Evolutionary conservation across 1,139 yeast species (phyloP).

Genomic region (Eremothecium sinecaudum): DNA sequence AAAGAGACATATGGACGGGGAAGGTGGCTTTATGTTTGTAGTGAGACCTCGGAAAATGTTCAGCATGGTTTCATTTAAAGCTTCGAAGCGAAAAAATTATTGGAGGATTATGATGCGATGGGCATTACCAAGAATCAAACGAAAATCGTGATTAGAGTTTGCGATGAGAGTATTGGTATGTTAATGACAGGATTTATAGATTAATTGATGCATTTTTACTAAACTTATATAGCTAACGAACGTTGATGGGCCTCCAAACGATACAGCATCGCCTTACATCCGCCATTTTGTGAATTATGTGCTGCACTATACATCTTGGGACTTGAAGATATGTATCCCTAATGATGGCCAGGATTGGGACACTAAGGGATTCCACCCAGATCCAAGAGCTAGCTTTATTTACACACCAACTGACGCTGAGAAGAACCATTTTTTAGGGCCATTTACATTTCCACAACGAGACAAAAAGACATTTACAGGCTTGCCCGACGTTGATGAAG

Average conservation of each 20-base stretch:
- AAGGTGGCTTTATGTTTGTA: no score
- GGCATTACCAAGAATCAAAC: no score
- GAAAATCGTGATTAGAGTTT: no score
- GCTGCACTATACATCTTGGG: slow-evolving; percentile 61
- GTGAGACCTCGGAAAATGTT: not conserved
- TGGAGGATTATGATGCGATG: no score
- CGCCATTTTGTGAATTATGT: slow-evolving; percentile 72
- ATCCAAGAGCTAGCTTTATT: slow-evolving; percentile 57
- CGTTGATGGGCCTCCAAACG: slow-evolving; percentile 92
- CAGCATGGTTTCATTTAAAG: no score
- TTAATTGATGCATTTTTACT: no score
- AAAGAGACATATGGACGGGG: slow-evolving; percentile 74
- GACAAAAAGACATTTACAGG: slow-evolving; percentile 7
- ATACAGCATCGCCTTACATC: slow-evolving; percentile 73
- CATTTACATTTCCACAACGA: slow-evolving; percentile 44
- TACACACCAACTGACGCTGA: slow-evolving; percentile 41
- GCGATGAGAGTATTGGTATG: slow-evolving; percentile 2
- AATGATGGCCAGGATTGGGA: slow-evolving; percentile 85
- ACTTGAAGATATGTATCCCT: slow-evolving; percentile 76
- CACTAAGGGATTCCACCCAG: slow-evolving; percentile 91
- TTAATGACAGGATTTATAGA: not conserved
- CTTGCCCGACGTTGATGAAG: slow-evolving; percentile 3
- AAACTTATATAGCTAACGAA: slow-evolving; percentile 68
- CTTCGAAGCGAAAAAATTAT: no score
- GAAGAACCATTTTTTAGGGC: slow-evolving; percentile 57